A percentile compares a stretch with the other conserved stretches of the same genome.
These are phyloP conservation scores for Solanum bulbocastanum DNA, from an alignment of 257 asterid genomes.

Conservation along the genomic window DNA sequence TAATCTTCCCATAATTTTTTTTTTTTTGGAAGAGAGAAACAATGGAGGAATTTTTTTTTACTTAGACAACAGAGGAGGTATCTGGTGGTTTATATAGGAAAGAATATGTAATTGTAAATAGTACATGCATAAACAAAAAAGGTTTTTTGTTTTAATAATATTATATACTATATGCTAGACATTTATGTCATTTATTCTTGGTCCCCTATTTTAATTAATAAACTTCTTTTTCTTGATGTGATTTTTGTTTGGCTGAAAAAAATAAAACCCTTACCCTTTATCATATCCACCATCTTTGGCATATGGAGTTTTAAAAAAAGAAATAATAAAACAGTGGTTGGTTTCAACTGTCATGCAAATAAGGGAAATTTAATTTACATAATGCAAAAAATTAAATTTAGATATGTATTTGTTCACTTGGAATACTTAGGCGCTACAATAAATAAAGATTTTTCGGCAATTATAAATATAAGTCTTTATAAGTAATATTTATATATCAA, in stretches of 20 bases:
- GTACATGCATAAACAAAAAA: slow-evolving; percentile 11
- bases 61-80: slow-evolving; percentile 28
- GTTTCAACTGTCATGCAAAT: slow-evolving; percentile 18
- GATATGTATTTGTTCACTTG: not conserved
- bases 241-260: slow-evolving; percentile 17
- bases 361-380: not conserved
- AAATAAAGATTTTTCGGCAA: too few species aligned
- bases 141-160: slow-evolving; percentile 4
- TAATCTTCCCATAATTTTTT: slow-evolving; percentile 33
- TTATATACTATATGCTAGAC: not conserved
- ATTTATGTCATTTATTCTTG: slow-evolving; percentile 17
- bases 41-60: not conserved
- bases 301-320: not conserved
- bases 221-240: slow-evolving; percentile 35
- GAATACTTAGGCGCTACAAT: too few species aligned
- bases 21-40: not conserved
- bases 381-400: not conserved
- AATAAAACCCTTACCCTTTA: not conserved
- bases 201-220: slow-evolving; percentile 23
- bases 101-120: not conserved
- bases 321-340: not conserved
- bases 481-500: too few species aligned
- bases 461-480: too few species aligned
- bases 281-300: slow-evolving; percentile 20
- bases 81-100: slow-evolving; percentile 49